Evolutionary conservation across 2,329 filamentous ascomycete genomes (phyloP).

Genomic region (Penicillium verrucosum): DNA sequence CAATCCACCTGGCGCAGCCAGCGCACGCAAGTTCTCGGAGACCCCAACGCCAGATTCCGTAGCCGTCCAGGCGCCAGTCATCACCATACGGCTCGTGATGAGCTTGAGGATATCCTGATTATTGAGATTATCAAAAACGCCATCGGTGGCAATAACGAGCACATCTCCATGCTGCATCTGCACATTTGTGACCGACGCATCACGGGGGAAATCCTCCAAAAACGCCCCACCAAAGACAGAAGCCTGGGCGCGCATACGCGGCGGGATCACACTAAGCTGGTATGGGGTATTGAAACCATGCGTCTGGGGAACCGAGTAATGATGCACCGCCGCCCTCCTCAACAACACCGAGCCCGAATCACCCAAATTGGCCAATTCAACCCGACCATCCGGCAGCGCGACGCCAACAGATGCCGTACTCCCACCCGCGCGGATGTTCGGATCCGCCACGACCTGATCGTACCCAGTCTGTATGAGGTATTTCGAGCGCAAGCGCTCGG

Average conservation of each 20-base stretch:
- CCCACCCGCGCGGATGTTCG: conserved; percentile 72
- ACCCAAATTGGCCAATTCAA: conserved; percentile 90
- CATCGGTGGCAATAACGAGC: conserved; percentile 89
- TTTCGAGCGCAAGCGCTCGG: conserved; percentile 54
- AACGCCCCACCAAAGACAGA: conserved; percentile 78
- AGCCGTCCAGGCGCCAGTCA: conserved; percentile 69
- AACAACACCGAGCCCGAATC: conserved; percentile 92
- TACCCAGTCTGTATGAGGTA: conserved; percentile 80
- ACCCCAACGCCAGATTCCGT: conserved; percentile 62
- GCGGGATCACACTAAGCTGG: conserved; percentile 84
- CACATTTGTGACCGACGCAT: conserved; percentile 77
- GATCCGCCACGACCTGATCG: conserved; percentile 72
- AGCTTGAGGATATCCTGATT: conserved; percentile 83
- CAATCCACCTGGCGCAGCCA: conserved; percentile 50
- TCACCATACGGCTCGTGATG: conserved; percentile 72
- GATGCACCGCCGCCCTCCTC: conserved; percentile 78
- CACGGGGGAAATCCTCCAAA: conserved; percentile 76
- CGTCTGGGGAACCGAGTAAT: conserved; percentile 80
- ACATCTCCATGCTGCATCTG: conserved; percentile 84
- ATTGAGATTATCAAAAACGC: conserved; percentile 93
- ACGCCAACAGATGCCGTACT: conserved; percentile 90
- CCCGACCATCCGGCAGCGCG: conserved; percentile 65
- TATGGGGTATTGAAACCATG: conserved; percentile 98
- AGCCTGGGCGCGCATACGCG: conserved; percentile 72
- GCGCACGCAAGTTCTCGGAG: conserved; percentile 55